phyloP scores from a whole-genome alignment of 2,329 filamentous ascomycete species.

The Penicillium sp. region DNA sequence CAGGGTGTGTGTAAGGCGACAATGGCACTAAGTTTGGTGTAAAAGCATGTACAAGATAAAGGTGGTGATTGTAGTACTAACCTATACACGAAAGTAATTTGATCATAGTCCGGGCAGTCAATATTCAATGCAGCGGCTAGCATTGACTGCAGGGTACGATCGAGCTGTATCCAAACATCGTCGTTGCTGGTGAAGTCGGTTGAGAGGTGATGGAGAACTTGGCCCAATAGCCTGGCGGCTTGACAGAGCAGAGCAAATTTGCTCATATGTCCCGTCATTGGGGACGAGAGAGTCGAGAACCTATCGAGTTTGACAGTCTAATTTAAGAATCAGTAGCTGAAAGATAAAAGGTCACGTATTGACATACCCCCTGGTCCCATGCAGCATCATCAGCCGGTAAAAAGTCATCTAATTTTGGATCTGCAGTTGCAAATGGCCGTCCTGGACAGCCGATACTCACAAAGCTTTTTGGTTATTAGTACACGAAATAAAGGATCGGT shows the following conservation, averaged over 20 bases:
- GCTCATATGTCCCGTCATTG: constrained; percentile 25
- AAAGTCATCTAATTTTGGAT: constrained; percentile 20
- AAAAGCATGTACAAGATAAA: neutral
- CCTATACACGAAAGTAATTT: constrained; percentile 27
- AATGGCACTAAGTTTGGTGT: neutral
- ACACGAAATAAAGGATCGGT: neutral
- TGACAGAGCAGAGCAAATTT: constrained; percentile 20
- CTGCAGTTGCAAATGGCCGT: constrained; percentile 17
- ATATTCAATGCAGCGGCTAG: constrained; percentile 19
- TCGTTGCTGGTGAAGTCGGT: neutral
- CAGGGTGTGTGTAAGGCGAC: neutral
- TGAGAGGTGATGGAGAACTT: constrained; percentile 11
- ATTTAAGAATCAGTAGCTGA: neutral
- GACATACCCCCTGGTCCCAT: neutral
- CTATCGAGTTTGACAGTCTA: constrained; percentile 8
- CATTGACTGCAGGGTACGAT: constrained; percentile 23
- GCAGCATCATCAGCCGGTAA: constrained; percentile 10
- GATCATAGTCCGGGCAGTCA: constrained; percentile 17
- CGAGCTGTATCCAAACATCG: constrained; percentile 12
- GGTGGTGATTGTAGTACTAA: neutral
- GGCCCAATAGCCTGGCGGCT: constrained; percentile 13
- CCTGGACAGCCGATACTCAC: constrained; percentile 19
- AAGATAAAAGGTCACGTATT: neutral
- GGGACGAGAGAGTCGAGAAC: constrained; percentile 17
- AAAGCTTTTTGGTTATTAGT: constrained; percentile 8